Conservation (phyloP, 2,329 filamentous ascomycete genomes). For the Sporothrix euskadiensis region DNA sequence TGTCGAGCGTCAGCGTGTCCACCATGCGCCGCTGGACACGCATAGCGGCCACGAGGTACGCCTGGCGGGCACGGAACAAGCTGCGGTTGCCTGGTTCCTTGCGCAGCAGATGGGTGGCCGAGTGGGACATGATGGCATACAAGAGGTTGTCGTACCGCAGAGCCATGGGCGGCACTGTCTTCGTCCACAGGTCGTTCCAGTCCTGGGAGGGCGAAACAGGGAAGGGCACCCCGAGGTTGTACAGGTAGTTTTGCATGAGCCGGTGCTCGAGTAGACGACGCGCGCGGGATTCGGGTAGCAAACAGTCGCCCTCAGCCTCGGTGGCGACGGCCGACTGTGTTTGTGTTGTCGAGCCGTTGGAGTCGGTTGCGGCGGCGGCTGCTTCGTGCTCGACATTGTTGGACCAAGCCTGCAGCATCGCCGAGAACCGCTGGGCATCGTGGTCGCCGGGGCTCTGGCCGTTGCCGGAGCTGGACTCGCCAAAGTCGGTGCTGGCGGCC, state of each 20-base stretch:
- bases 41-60: conserved; percentile 36
- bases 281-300: conserved; percentile 34
- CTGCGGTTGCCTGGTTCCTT: conserved; percentile 30
- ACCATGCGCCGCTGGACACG: conserved; percentile 36
- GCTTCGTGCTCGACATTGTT: conserved; percentile 19
- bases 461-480: conserved; percentile 6
- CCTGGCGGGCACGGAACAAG: conserved; percentile 36
- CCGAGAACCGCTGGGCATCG: conserved; percentile 25
- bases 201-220: conserved; percentile 30
- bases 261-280: conserved; percentile 37
- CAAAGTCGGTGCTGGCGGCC: conserved; percentile 16
- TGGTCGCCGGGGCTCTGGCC: conserved; percentile 16
- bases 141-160: conserved; percentile 36
- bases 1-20: conserved; percentile 32
- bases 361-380: neutral
- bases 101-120: conserved; percentile 35
- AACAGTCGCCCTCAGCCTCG: conserved; percentile 24
- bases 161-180: conserved; percentile 32
- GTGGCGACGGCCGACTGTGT: neutral
- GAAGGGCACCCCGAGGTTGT: conserved; percentile 31
- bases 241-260: conserved; percentile 36
- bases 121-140: conserved; percentile 34
- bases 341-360: neutral
- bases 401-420: conserved; percentile 28
- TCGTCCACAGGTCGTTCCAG: conserved; percentile 34